Base-by-base conservation (phyloP, 2,329 filamentous ascomycete species). In the Chalaropsis ovoidea region DNA sequence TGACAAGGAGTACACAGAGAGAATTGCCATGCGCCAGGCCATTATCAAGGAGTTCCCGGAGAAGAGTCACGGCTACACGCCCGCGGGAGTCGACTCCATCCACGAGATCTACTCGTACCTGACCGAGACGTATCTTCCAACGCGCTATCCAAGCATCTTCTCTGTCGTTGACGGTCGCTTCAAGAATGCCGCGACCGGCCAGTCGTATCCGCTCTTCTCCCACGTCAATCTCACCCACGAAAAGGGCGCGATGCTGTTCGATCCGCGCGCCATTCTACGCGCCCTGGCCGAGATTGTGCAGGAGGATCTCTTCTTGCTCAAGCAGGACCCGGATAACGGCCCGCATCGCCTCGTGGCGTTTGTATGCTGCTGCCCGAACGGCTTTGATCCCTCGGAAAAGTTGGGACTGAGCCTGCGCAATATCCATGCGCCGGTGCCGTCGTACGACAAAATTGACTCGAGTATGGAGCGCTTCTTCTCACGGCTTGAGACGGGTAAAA, bases 381-480 rank as follows among this genome's bases (percentile, higher is more conserved):
- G 80, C 0, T 83, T 83, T 61, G 77, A 82, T 60, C 79, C 81
- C 0, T 74, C 77, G 0, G 60, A 71, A 1, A 83, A 83, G 71
- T 71, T 84, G 35, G 80, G 79, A 1, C 76, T 77, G 68, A 69
- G 76, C 10, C 71, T 84, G 22, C 72, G 71, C 54, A 79, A 80
- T 24, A 79, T 83, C 11, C 82, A 84, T 65, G 71, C 67, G 17
- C 80, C 80, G 0, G 81, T 84, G 45, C 82, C 82, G 0, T 74
- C 75, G 0, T 83, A 82, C 65, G 77, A 81, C 17, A 82, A 79
- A 72, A 82, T 84, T 35, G 80, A 77, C 0, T 70, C 73, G 0
- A 82, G 80, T 67, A 82, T 84, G 80, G 81, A 84, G 71, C 75
- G 76, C 5, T 82, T 80, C 70, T 83, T 84, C 68, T 69, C 70